A percentile compares a stretch with the other conserved stretches of the same genome.
phyloP scores from a whole-genome alignment of 2,329 filamentous ascomycete genomes.

The Aspergillus pseudonomiae region DNA sequence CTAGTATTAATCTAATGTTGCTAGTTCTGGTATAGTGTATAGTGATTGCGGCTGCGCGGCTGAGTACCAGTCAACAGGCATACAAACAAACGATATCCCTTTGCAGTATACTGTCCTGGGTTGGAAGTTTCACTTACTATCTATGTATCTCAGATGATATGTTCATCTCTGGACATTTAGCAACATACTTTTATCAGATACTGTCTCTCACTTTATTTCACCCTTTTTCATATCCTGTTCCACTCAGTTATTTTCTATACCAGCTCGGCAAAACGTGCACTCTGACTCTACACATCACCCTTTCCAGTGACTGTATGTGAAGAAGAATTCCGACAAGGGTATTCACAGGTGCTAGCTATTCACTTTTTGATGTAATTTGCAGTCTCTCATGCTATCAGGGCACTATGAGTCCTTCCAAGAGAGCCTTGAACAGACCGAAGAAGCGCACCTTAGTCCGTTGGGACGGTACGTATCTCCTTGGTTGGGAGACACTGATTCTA shows the following conservation, averaged over 20 bases:
- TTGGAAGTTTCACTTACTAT: background rate
- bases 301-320: background rate
- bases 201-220: background rate
- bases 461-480: slow-evolving; percentile 38
- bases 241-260: background rate
- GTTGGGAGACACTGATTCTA: background rate
- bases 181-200: no score
- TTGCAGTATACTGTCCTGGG: background rate
- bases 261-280: background rate
- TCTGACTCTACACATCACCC: background rate
- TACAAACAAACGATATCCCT: background rate
- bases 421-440: slow-evolving; percentile 28
- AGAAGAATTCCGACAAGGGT: background rate
- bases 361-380: background rate
- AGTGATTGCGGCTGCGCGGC: background rate
- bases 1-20: background rate
- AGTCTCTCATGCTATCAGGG: background rate
- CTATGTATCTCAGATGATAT: background rate
- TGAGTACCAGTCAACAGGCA: background rate
- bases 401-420: slow-evolving; percentile 12
- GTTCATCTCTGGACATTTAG: background rate
- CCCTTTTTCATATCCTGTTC: background rate
- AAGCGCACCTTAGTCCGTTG: slow-evolving; percentile 46
- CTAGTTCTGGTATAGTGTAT: background rate
- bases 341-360: background rate